Percentiles rank a stretch among this genome's conserved stretches.
Evolutionary conservation across 495 filamentous ascomycete species (phyloP).

Genomic region (Talaromyces stipitatus): DNA sequence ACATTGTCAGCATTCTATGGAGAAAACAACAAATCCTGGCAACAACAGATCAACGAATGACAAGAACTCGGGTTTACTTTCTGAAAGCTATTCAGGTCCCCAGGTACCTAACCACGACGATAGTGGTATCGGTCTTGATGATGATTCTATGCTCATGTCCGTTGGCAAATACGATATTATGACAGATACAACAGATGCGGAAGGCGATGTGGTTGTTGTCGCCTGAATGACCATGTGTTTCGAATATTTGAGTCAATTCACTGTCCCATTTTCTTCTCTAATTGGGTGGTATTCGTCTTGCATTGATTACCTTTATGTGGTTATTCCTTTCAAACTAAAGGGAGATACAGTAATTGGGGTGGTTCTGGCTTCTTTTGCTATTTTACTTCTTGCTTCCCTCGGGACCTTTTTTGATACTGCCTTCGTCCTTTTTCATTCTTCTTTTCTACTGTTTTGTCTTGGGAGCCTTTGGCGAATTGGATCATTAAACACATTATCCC

Average conservation of each 20-base stretch:
- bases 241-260: neutral
- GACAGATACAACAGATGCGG: constrained; percentile 41
- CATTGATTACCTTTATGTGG: constrained; percentile 9
- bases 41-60: constrained; percentile 13
- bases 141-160: constrained; percentile 38
- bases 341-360: neutral
- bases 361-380: neutral
- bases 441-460: constrained; percentile 8
- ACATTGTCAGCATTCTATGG: no score
- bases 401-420: neutral
- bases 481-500: neutral
- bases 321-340: constrained; percentile 1
- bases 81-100: constrained; percentile 23
- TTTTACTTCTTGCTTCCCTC: neutral
- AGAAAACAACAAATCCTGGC: constrained; percentile 7
- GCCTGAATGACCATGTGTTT: constrained; percentile 14
- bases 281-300: constrained; percentile 7
- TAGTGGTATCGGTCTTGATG: constrained; percentile 41
- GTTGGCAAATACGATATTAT: constrained; percentile 44
- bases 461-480: constrained; percentile 4
- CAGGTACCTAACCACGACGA: constrained; percentile 38
- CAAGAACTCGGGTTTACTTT: constrained; percentile 15
- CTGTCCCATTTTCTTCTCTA: constrained; percentile 13
- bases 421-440: constrained; percentile 9
- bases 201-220: constrained; percentile 43